Conservation (phyloP, 106 monocot species). For the Cymbidium sinense region DNA sequence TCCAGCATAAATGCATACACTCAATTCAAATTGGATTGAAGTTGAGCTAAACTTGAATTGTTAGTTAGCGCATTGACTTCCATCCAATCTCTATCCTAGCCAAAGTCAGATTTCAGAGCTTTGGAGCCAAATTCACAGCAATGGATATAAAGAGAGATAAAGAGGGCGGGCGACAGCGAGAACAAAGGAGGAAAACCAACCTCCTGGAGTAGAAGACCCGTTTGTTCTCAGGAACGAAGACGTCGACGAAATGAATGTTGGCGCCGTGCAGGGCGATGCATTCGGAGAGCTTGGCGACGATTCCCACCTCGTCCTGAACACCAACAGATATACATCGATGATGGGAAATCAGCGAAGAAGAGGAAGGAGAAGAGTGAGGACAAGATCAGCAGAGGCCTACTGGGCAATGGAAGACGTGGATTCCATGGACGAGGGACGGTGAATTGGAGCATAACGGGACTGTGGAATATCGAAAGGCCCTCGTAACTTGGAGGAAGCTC, state of each 20-base stretch:
- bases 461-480: constrained; percentile 3
- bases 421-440: constrained; percentile 32
- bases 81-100: no score
- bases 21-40: no score
- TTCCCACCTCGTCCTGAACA: constrained; percentile 68
- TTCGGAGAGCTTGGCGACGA: constrained; percentile 82
- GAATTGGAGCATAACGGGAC: neutral
- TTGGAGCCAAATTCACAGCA: no score
- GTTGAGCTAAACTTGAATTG: no score
- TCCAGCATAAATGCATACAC: no score
- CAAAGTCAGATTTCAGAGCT: no score
- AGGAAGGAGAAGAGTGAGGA: neutral
- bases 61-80: no score
- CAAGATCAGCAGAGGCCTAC: constrained; percentile 19
- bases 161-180: neutral
- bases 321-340: neutral
- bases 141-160: no score
- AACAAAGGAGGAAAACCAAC: constrained; percentile 15
- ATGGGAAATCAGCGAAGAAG: neutral
- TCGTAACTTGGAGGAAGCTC: neutral
- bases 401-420: constrained; percentile 90
- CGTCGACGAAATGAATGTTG: constrained; percentile 79
- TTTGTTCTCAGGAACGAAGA: constrained; percentile 76
- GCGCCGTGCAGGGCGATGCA: constrained; percentile 76
- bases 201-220: constrained; percentile 81